A percentile compares a stretch with the other conserved stretches of the same genome.
phyloP scores from a whole-genome alignment of 1,284 basidiomycete species.

The Phylloporus gajari region DNA sequence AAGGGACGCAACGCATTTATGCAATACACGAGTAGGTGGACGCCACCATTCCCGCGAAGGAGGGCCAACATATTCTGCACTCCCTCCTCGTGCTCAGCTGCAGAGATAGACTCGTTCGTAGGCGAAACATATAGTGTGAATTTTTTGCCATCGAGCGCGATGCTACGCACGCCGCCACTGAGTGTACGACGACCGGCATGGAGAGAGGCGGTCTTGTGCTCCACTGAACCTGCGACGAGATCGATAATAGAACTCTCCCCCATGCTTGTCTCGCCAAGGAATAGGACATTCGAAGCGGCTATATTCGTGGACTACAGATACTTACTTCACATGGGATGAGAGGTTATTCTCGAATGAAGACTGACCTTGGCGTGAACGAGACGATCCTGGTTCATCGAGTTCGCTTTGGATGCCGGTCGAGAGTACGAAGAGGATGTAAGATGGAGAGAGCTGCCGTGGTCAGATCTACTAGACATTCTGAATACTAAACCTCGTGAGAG shows the following conservation, averaged over 20 bases:
- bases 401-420: conserved; percentile 19
- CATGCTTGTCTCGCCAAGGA: conserved; percentile 35
- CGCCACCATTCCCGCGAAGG: conserved; percentile 30
- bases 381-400: conserved; percentile 18
- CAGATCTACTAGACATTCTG: conserved; percentile 33
- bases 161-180: conserved; percentile 12
- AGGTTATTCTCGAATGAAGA: background rate
- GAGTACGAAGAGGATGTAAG: conserved; percentile 22
- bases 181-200: background rate
- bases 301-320: conserved; percentile 19
- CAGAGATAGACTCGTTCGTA: conserved; percentile 12
- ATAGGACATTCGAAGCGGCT: conserved; percentile 28
- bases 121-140: conserved; percentile 25
- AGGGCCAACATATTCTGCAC: conserved; percentile 20
- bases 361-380: conserved; percentile 21
- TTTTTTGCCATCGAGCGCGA: conserved; percentile 30
- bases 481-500: conserved; percentile 4
- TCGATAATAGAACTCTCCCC: conserved; percentile 34
- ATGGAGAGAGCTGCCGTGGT: conserved; percentile 14
- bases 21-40: conserved; percentile 36
- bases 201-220: conserved; percentile 1
- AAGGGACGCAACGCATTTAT: conserved; percentile 26
- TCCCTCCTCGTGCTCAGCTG: conserved; percentile 8
- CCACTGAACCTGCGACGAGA: conserved; percentile 21
- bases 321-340: background rate